Base-by-base conservation (phyloP, 106 monocot species). In the Dioscorea dumetorum region DNA sequence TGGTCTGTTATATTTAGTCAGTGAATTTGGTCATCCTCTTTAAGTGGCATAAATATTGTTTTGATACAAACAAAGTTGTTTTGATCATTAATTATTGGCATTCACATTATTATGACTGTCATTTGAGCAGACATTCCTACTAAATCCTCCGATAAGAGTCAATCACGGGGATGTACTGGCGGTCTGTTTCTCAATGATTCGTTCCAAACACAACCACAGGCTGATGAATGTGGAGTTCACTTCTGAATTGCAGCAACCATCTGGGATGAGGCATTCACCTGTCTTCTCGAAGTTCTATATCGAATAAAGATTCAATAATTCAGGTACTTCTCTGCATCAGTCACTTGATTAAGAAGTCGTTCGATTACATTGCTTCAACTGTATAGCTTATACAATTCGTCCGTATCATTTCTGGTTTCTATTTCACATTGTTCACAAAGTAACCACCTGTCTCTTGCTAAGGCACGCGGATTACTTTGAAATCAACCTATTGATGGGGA, bases 141-240 rank as follows among this genome's bases (percentile, higher is more conserved):
- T 91, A 61, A 76, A 88, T 60, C 91, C 86, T 62, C 69, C 83
- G 64, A 49, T 82, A 51, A 86, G 79, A 75, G 95, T 87, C 35
- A 70, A 78, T 65, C 77, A 72, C 67, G 82, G 86, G 8, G 95
- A 97, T 77, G 71, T 61, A 12, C 61, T 97, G 24, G 28, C 34
- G 9, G 60, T 76, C 19, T 75, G 84, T 24, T 92, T 97, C 70
- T 78, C 74, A 9, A 91, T 97, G 91, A 76, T 58, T 18, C 83
- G 91, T 24, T 84, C 86, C 24, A 89, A 82, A 77, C 84, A 91
- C 52, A 89, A 97, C 69, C 95, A 97, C 64, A 77, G 91, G 9
- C 67, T 97, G 67, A 81, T 97, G 91, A 82, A 97, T 68, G 80
- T 97, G 57, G 85, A 97, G 18, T 67, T 91, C 23, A 77, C 76